These are phyloP conservation scores for Penicillium verhagenii DNA, from an alignment of 495 filamentous ascomycete genomes.

Conservation along the genomic window DNA sequence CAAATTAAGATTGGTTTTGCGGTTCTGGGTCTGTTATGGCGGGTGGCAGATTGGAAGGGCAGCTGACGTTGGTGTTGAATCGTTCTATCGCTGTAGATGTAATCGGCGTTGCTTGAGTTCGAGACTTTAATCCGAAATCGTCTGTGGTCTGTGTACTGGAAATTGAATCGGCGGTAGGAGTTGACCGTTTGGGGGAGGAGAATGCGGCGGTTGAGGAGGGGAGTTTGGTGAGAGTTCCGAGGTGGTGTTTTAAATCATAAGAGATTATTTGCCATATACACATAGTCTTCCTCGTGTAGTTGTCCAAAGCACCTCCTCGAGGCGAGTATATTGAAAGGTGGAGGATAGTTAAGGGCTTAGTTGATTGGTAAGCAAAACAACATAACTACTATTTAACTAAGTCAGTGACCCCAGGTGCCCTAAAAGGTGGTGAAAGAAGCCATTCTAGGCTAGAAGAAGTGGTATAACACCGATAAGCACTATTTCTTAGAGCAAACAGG, in stretches of 20 bases:
- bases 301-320: background rate
- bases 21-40: slow-evolving; percentile 7
- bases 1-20: background rate
- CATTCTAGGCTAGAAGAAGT: slow-evolving; percentile 1
- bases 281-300: background rate
- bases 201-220: slow-evolving; percentile 1
- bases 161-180: background rate
- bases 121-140: background rate
- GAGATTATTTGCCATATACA: background rate
- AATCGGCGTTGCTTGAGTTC: background rate
- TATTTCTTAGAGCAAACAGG: slow-evolving; percentile 3
- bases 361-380: background rate
- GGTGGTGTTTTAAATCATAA: background rate
- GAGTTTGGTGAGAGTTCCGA: background rate
- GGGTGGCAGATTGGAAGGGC: background rate
- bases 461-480: slow-evolving; percentile 2
- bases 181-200: slow-evolving; percentile 1
- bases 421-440: background rate
- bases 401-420: background rate
- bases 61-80: background rate
- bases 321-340: background rate
- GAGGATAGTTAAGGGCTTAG: background rate
- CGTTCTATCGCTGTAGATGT: background rate
- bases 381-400: background rate
- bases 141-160: background rate